Evolutionary conservation across 352 stramenopile genomes (phyloP).

Genomic region (Phytophthora megakarya): DNA sequence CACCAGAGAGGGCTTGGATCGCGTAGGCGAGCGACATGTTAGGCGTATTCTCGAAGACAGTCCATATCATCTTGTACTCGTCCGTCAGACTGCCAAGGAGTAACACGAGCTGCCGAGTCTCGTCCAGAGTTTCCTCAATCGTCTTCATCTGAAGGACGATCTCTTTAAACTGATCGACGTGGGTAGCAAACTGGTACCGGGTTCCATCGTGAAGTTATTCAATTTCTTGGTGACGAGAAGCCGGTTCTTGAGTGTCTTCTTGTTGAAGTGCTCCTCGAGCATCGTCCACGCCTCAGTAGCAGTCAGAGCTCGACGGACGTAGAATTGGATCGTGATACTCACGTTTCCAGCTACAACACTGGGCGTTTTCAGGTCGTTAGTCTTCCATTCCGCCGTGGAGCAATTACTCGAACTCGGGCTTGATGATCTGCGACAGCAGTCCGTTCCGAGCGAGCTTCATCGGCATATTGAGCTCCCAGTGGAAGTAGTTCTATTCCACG

Average conservation of each 20-base stretch:
- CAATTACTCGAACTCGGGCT: neutral
- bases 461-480: neutral
- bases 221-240: neutral
- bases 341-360: neutral
- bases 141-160: neutral
- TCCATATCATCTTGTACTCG: neutral
- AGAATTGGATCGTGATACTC: neutral
- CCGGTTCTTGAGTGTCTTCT: neutral
- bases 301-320: neutral
- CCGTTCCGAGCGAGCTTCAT: neutral
- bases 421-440: neutral
- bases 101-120: neutral
- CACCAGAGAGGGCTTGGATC: conserved; percentile 2
- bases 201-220: neutral
- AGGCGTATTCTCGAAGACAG: neutral
- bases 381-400: neutral
- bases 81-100: neutral
- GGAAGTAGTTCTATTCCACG: neutral
- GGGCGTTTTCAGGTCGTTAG: neutral
- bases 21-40: neutral
- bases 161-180: neutral
- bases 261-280: neutral
- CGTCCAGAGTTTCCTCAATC: neutral
- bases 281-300: neutral
- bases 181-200: neutral